Evolutionary conservation across 2,329 filamentous ascomycete species (phyloP), one percentile per base, ranked within the genome.

Genomic region (Chrysosporium keratinophilum): DNA sequence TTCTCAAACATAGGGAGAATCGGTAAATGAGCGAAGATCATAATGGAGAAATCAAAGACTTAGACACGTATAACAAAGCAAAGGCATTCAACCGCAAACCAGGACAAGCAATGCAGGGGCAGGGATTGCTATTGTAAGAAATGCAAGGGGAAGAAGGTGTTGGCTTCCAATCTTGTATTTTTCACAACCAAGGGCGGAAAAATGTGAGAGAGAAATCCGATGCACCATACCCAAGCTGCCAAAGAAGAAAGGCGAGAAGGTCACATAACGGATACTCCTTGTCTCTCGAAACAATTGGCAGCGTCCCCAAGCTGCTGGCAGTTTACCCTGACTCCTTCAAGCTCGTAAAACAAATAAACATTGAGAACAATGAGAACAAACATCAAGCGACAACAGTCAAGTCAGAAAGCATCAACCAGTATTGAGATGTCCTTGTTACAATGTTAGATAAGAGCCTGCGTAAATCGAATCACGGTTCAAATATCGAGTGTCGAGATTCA

Each of bases 161-260:
- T 33, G 51, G 44, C 51, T 54, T 54, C 51, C 51, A 54, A 54
- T 17, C 35, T 48, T 54, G 43, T 33, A 40, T 42, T 41, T 48
- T 54, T 51, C 47, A 41, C 39, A 54, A 52, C 46, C 50, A 54
- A 57, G 48, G 46, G 39, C 39, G 44, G 43, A 56, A 53, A 53
- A 56, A 19, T 49, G 31, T n/a, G 39, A 44, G 47, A 48, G 60
- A 61, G 59, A 61, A 59, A 58, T 50, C 54, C 28, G 59, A 61
- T 55, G 58, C 56, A 60, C 56, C 62, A 58, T 57, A 58, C 56
- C 58, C 59, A 61, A 60, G 63, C 62, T 59, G 55, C 52, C 52
- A 54, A 54, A 46, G 15, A 43, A 40, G 14, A 40, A 45, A 31
- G 31, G 3, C 5, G 33, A 53, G 55, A 60, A 59, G 59, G 56